phyloP scores from a whole-genome alignment of 2,329 filamentous ascomycete genomes.

The Trichoderma sp. region DNA sequence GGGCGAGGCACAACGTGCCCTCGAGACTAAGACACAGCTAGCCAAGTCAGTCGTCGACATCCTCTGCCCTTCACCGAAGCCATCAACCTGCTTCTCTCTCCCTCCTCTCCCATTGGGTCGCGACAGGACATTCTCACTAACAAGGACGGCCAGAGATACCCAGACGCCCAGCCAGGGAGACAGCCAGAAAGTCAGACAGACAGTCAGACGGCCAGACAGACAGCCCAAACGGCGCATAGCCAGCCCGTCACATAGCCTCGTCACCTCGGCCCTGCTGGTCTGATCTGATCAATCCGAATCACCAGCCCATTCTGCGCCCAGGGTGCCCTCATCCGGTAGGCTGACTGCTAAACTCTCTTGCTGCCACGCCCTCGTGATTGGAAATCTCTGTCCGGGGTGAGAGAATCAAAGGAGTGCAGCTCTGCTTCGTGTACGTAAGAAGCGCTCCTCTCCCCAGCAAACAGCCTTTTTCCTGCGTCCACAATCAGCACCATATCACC shows the following conservation, averaged over 20 bases:
- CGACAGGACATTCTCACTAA: constrained; percentile 9
- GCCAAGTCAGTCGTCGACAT: constrained; percentile 8
- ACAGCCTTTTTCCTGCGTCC: neutral
- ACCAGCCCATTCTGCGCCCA: constrained; percentile 6
- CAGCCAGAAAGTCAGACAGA: neutral
- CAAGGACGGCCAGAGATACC: neutral
- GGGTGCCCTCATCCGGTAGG: neutral
- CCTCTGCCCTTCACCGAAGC: constrained; percentile 17
- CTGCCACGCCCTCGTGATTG: constrained; percentile 2
- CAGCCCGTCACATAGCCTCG: constrained; percentile 1
- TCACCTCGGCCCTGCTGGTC: neutral
- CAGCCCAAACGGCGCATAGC: neutral
- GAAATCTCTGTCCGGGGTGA: neutral
- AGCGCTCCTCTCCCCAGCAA: neutral
- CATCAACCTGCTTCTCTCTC: neutral
- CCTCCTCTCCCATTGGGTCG: constrained; percentile 13
- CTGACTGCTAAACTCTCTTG: neutral
- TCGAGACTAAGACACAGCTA: constrained; percentile 14
- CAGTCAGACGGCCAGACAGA: neutral
- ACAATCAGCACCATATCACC: neutral
- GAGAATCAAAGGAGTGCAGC: neutral
- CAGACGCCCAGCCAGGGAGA: neutral
- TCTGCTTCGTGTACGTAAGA: constrained; percentile 20
- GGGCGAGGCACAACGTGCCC: neutral
- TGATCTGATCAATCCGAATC: neutral